Evolutionary conservation across 768 basidiomycete species (phyloP).

Genomic region (Kwoniella sp.): DNA sequence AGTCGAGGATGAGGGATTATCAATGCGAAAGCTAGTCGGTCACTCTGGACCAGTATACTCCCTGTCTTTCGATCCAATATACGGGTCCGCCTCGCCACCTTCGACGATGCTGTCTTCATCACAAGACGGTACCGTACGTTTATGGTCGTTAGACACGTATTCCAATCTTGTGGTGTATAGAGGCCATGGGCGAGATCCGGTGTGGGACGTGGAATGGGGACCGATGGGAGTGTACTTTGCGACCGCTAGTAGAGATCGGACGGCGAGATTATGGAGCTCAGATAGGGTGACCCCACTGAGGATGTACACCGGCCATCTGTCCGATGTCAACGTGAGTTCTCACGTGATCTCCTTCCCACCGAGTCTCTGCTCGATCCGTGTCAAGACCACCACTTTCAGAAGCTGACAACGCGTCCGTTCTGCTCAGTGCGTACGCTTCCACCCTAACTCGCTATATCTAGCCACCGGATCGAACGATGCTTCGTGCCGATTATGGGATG

Average conservation of each 20-base stretch:
- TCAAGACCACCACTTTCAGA: background rate
- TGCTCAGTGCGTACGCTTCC: constrained; percentile 84
- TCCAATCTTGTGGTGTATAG: constrained; percentile 90
- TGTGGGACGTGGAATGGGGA: constrained; percentile 99
- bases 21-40: constrained; percentile 92
- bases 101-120: constrained; percentile 87
- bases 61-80: constrained; percentile 86
- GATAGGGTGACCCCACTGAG: constrained; percentile 82
- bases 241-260: constrained; percentile 87
- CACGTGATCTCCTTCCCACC: background rate
- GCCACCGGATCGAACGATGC: constrained; percentile 96
- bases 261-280: constrained; percentile 94
- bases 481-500: constrained; percentile 96
- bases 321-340: constrained; percentile 88
- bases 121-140: constrained; percentile 82
- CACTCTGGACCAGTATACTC: constrained; percentile 97
- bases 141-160: constrained; percentile 96
- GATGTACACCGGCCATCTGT: constrained; percentile 92
- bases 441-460: constrained; percentile 95
- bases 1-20: constrained; percentile 76
- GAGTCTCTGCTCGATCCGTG: background rate
- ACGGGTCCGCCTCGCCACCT: constrained; percentile 82
- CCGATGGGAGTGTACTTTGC: constrained; percentile 99
- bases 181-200: constrained; percentile 86
- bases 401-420: constrained; percentile 1